Evolutionary conservation across 495 filamentous ascomycete genomes (phyloP), one percentile per base, ranked within the genome.

Genomic region (Talaromyces wortmannii): DNA sequence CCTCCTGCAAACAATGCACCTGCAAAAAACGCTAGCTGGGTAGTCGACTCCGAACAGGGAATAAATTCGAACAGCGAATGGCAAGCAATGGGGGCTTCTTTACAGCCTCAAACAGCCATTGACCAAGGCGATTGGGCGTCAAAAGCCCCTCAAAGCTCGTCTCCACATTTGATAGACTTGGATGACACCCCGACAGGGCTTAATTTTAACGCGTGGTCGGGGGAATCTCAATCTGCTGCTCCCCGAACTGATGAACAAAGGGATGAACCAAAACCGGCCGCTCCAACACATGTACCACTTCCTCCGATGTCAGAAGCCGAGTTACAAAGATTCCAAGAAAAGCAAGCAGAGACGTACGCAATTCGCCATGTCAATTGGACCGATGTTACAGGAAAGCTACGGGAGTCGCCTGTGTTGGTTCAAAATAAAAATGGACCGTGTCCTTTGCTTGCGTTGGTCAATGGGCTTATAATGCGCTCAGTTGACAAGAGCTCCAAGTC

Each of bases 371-470:
- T 88, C 31, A 80, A 80, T 52, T 89, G 86, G 84, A 69, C 60
- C 31, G 76, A 80, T 59, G 63, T 60, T 15, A 65, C 62, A 0
- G 72, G 69, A 10, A 56, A 59, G 16, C 63, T 83, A 32, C 69
- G 80, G 10, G 70, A 75, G 30, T 87, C 91, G 3, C 91, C 94
- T 2, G 87, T 97, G 36, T 75, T 98, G 23, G 83, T 92, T 4
- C 92, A 98, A 63, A 97, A 96, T 57, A 82, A 84, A 46, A 97
- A 98, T 64, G 92, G 92, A 2, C 94, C 94, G 11, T 98, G 94
- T 63, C 94, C 94, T 7, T 73, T 97, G 6, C 83, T 98, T 17
- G 94, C 94, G 3, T 80, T 98, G 1, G 92, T 98, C 51, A 98
- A 98, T 66, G 92, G 92, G 0, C 76, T 98, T 18, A 85, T 88